Evolutionary conservation across 768 basidiomycete species (phyloP).

Genomic region (Mycena leptocephala): DNA sequence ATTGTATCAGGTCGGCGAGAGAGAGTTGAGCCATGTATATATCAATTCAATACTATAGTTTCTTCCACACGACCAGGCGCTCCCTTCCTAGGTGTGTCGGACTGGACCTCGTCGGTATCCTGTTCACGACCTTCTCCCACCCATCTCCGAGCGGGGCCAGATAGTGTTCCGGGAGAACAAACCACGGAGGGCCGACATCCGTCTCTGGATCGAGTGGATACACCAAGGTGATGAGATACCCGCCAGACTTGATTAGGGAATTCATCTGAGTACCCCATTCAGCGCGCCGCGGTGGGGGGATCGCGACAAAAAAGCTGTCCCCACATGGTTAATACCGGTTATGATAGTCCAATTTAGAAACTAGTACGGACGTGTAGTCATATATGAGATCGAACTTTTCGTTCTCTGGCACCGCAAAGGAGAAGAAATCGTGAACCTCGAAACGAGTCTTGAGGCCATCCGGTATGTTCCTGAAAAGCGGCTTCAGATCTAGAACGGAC

Average conservation of each 20-base stretch:
- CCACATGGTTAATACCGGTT: not conserved
- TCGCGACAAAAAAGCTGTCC: conserved; percentile 81
- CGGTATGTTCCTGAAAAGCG: conserved; percentile 11
- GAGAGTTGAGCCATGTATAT: no score
- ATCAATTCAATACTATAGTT: no score
- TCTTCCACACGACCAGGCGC: conserved; percentile 71
- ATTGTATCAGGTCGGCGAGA: no score
- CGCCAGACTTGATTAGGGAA: conserved; percentile 72
- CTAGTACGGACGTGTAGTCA: conserved; percentile 71
- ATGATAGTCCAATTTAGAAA: not conserved
- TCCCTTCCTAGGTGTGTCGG: conserved; percentile 64
- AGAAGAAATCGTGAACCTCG: conserved; percentile 70
- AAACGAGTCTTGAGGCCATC: conserved; percentile 55
- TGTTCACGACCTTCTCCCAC: conserved; percentile 71
- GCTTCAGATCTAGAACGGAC: not conserved
- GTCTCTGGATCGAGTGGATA: conserved; percentile 67
- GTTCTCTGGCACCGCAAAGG: conserved; percentile 51
- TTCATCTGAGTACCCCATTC: conserved; percentile 75
- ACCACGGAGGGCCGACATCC: conserved; percentile 75
- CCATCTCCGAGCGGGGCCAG: conserved; percentile 61
- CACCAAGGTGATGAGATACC: conserved; percentile 72
- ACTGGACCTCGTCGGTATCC: conserved; percentile 61
- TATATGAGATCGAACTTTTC: conserved; percentile 71
- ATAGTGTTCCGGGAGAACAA: conserved; percentile 72
- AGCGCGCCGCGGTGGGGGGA: conserved; percentile 67